Base-by-base conservation (phyloP, 805 yeast genomes). In the Wickerhamiella hasegawae region DNA sequence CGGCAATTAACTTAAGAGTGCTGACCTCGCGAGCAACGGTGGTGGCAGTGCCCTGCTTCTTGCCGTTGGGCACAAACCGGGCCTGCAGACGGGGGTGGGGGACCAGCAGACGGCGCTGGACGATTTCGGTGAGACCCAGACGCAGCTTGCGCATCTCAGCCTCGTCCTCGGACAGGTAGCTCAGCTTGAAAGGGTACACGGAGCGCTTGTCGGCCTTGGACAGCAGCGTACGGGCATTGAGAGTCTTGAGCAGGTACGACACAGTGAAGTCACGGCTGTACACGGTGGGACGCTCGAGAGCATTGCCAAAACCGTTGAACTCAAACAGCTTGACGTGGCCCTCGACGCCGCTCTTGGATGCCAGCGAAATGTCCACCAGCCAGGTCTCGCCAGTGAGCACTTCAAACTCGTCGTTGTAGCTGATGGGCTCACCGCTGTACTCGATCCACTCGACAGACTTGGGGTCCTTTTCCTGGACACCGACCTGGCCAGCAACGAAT, bases 401-500 rank as follows among this genome's bases (percentile, higher is more conserved):
- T 29, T 60, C 59, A 46, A 83, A 80, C 31, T 82, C 82, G 51
- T 81, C 80, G 9, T 72, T 40, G 3, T 33, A 32, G 14, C 38
- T 41, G 33, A 43, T 51, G n/a, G 34, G 44, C 26, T 43, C 49
- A 9, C 28, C 33, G 33, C 34, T 28, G 12, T 36, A 23, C 23
- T 25, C 45, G 17, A 50, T 49, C 67, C 66, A 62, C 14, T 44
- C 51, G 4, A 85, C 92, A 52, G 94, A 95, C 58, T 87, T 85
- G 60, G 79, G 81, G 45, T 82, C 94, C 52, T 75, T 70, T 62
- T 87, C 98, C 26, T 85, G 87, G 37, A 84, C 90, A 52, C 83
- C 93, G 40, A 85, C 76, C 64, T 90, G 98, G 36, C 98, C 98
- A 27, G 94, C 93, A 52, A 90, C 70, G 50, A 87, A 90, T 53